Conservation (phyloP, 78 protist species). For the Speleostelium caveatum region DNA sequence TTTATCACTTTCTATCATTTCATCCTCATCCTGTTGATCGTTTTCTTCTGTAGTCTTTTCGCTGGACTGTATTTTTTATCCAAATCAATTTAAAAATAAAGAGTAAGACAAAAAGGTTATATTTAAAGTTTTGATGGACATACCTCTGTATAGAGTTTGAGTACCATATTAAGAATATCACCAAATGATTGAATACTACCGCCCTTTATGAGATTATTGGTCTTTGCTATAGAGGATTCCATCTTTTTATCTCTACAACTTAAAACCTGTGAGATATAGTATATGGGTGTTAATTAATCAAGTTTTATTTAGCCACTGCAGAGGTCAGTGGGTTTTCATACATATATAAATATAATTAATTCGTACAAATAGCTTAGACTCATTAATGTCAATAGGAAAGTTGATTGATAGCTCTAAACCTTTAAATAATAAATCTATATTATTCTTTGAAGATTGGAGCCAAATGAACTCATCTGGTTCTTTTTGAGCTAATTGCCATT, state of each 20-base stretch:
- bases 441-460: conserved; percentile 54
- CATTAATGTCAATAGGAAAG: conserved; percentile 41
- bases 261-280: background rate
- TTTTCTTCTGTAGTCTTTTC: background rate
- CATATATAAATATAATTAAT: too few relatives aligned
- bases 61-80: too few relatives aligned
- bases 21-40: conserved; percentile 12
- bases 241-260: background rate
- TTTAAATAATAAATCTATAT: conserved; percentile 36
- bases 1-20: conserved; percentile 5
- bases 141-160: background rate
- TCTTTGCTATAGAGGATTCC: background rate
- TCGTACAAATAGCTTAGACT: conserved; percentile 44
- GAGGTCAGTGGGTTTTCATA: too few relatives aligned
- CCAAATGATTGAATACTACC: background rate
- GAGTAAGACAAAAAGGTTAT: too few relatives aligned
- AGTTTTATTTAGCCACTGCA: too few relatives aligned
- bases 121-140: background rate
- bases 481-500: conserved; percentile 17
- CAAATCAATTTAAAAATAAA: too few relatives aligned
- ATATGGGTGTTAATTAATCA: too few relatives aligned
- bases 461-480: conserved; percentile 67
- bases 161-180: background rate
- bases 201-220: background rate
- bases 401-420: conserved; percentile 39